phyloP scores from a whole-genome alignment of 2,329 filamentous ascomycete genomes.

The Xylariaceae sp. region DNA sequence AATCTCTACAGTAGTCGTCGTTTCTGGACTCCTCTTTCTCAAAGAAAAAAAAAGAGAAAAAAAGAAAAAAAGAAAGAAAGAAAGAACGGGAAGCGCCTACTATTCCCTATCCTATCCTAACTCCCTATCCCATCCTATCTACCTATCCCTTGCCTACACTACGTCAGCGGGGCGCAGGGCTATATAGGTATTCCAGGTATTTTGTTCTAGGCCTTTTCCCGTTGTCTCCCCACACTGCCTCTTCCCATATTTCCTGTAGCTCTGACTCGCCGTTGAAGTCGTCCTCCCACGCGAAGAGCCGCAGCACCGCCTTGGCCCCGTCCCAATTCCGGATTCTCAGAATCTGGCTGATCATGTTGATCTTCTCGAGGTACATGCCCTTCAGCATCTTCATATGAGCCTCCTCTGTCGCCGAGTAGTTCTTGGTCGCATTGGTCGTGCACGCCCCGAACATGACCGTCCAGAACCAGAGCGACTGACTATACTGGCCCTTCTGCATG shows the following conservation, averaged over 20 bases:
- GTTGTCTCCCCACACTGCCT: slow-evolving; percentile 33
- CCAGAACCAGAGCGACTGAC: slow-evolving; percentile 42
- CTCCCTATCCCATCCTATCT: background rate
- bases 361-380: slow-evolving; percentile 38
- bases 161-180: slow-evolving; percentile 11
- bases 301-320: slow-evolving; percentile 34
- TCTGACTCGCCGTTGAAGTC: slow-evolving; percentile 38
- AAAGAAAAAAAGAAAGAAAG: too few relatives aligned
- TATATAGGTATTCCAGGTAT: slow-evolving; percentile 9
- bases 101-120: background rate
- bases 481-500: slow-evolving; percentile 39
- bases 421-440: slow-evolving; percentile 36
- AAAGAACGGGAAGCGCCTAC: too few relatives aligned
- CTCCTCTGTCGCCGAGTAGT: slow-evolving; percentile 34
- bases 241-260: slow-evolving; percentile 39
- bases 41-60: too few relatives aligned
- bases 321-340: slow-evolving; percentile 38
- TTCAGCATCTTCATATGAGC: slow-evolving; percentile 37
- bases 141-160: too few relatives aligned
- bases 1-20: too few relatives aligned
- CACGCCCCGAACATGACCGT: slow-evolving; percentile 43
- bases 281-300: slow-evolving; percentile 38
- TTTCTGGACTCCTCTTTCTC: too few relatives aligned
- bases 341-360: slow-evolving; percentile 36
- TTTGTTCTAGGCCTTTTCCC: slow-evolving; percentile 18